phyloP scores from a whole-genome alignment of 2,329 filamentous ascomycete genomes.

The Tricladium varicosporioides region DNA sequence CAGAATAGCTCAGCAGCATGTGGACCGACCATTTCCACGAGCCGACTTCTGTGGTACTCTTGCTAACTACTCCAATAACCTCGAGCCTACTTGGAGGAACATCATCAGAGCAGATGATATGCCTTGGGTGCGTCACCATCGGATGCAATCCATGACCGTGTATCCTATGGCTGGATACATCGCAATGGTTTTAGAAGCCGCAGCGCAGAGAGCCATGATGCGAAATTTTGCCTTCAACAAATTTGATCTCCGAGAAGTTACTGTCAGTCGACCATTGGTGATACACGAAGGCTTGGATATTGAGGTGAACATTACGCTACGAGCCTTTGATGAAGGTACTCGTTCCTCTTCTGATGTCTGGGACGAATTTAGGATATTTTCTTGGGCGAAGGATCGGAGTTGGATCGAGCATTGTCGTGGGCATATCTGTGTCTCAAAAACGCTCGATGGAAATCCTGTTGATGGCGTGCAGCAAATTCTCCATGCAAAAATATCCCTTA shows the following conservation, averaged over 20 bases:
- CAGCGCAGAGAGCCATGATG: constrained; percentile 25
- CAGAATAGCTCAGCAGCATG: constrained; percentile 19
- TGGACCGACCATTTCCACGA: constrained; percentile 40
- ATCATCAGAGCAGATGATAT: constrained; percentile 33
- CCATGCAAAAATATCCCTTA: constrained; percentile 25
- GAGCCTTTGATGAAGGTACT: constrained; percentile 42
- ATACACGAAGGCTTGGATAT: constrained; percentile 47
- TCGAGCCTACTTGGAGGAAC: constrained; percentile 37
- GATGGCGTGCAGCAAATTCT: constrained; percentile 20
- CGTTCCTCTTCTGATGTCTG: constrained; percentile 44
- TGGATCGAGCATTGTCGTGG: constrained; percentile 48
- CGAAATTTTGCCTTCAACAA: constrained; percentile 37
- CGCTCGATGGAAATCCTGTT: constrained; percentile 18
- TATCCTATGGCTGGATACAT: constrained; percentile 38
- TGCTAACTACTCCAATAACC: constrained; percentile 26
- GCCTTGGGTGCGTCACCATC: constrained; percentile 45
- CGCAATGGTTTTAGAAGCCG: constrained; percentile 36
- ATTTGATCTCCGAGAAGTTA: constrained; percentile 49
- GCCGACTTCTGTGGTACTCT: constrained; percentile 49
- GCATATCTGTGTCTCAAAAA: constrained; percentile 20
- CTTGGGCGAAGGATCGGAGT: constrained; percentile 48
- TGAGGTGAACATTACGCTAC: constrained; percentile 38
- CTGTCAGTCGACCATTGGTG: constrained; percentile 50
- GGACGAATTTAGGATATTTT: constrained; percentile 57
- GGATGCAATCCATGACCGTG: constrained; percentile 30